Percentiles rank a stretch among this genome's conserved stretches.
phyloP scores from a whole-genome alignment of 108 stramenopile genomes.

The Schizochytrium sp. region DNA sequence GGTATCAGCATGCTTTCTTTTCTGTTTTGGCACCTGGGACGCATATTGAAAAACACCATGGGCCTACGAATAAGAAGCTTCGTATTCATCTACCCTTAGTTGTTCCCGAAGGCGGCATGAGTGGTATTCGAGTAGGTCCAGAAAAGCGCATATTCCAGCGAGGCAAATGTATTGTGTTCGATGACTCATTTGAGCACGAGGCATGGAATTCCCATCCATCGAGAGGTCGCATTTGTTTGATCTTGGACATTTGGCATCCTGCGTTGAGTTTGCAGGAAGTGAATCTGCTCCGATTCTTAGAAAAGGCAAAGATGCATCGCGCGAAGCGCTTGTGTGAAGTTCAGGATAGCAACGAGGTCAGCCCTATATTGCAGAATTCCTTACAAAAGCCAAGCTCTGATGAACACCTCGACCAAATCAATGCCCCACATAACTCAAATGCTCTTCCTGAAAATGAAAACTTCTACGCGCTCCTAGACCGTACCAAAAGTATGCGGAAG shows the following conservation, averaged over 20 bases:
- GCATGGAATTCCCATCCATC: slow-evolving; percentile 68
- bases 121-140: slow-evolving; percentile 68
- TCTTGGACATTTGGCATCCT: slow-evolving; percentile 80
- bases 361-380: background rate
- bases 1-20: slow-evolving; percentile 74
- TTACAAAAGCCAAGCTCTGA: background rate
- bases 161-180: slow-evolving; percentile 70
- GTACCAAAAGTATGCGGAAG: slow-evolving; percentile 18
- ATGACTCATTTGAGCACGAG: slow-evolving; percentile 80
- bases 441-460: background rate
- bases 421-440: background rate
- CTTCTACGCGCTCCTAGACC: slow-evolving; percentile 38
- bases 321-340: slow-evolving; percentile 61
- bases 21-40: slow-evolving; percentile 69
- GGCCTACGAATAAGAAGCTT: slow-evolving; percentile 79
- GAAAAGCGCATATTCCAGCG: slow-evolving; percentile 61
- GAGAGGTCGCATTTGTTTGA: slow-evolving; percentile 66
- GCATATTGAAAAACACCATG: slow-evolving; percentile 72
- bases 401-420: background rate
- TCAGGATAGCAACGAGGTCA: background rate
- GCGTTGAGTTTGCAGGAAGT: slow-evolving; percentile 69
- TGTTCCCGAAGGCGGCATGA: slow-evolving; percentile 52
- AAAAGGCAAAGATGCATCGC: slow-evolving; percentile 56
- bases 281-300: slow-evolving; percentile 64
- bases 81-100: slow-evolving; percentile 70